Conservation (phyloP, 192 early-diverging fungal genomes). For the Rhizoclosmatium sp. region DNA sequence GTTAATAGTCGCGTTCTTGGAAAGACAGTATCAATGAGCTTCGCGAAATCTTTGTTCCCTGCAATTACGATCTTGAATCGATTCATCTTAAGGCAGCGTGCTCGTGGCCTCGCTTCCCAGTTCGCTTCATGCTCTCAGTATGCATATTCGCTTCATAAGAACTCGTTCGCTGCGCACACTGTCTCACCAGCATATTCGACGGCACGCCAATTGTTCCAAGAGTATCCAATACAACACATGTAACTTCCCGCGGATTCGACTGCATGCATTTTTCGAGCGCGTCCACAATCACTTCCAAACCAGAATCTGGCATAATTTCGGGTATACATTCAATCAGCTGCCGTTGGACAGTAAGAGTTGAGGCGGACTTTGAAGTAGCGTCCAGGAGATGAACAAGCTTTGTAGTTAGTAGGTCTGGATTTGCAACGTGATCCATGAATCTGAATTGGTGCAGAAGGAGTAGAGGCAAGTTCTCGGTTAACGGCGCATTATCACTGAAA, state of each 20-base stretch:
- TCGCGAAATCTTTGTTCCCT: no score
- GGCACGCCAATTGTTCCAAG: slow-evolving; percentile 32
- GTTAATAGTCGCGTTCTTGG: no score
- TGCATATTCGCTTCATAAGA: no score
- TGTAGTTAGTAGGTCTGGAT: slow-evolving; percentile 16
- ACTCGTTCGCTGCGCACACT: no score
- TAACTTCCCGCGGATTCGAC: slow-evolving; percentile 4
- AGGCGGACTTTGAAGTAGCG: neutral
- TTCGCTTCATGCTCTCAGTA: no score
- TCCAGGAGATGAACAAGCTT: slow-evolving; percentile 20
- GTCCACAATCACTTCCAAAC: slow-evolving; percentile 7
- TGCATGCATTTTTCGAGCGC: slow-evolving; percentile 11
- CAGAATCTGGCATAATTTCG: slow-evolving; percentile 34
- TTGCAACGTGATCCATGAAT: slow-evolving; percentile 17
- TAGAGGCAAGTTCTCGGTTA: slow-evolving; percentile 28
- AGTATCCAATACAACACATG: slow-evolving; percentile 11
- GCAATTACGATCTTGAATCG: no score
- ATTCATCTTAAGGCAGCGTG: no score
- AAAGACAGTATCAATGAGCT: no score
- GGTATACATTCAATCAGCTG: slow-evolving; percentile 26
- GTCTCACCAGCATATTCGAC: neutral
- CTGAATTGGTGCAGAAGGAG: slow-evolving; percentile 31
- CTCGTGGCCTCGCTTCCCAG: no score
- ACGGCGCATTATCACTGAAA: slow-evolving; percentile 3
- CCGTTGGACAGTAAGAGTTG: neutral